phyloP scores from a whole-genome alignment of 345 rosid genomes.

The Eucalyptus erythrocorys region DNA sequence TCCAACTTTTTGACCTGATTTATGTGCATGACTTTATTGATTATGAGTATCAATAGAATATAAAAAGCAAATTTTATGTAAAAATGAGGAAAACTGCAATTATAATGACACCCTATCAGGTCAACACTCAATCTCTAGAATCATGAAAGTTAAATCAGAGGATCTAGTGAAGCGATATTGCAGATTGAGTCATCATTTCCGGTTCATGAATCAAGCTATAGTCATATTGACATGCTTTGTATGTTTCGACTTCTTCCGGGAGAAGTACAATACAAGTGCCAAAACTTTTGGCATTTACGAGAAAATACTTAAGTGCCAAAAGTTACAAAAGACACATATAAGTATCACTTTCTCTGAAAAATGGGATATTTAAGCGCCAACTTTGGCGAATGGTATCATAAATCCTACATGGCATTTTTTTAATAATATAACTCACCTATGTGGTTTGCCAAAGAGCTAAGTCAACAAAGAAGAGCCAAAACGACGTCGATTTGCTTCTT shows the following conservation, averaged over 20 bases:
- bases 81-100: not conserved
- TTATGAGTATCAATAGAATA: not conserved
- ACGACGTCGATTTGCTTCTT: no score
- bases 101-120: not conserved
- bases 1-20: not conserved
- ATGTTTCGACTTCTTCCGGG: fast-evolving
- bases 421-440: no score
- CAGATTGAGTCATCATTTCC: not conserved
- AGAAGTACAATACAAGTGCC: no score
- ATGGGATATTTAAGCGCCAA: no score
- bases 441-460: fast-evolving
- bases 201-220: not conserved
- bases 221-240: not conserved
- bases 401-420: no score
- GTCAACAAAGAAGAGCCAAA: no score
- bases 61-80: not conserved
- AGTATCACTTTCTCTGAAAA: no score
- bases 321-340: no score
- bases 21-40: not conserved
- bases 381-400: fast-evolving
- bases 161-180: not conserved
- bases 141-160: not conserved
- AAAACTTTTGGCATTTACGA: no score
- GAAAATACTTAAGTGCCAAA: no score
- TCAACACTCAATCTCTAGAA: no score